Base-by-base conservation (phyloP, 1,284 basidiomycete species). In the Microbotryomycetes sp. region DNA sequence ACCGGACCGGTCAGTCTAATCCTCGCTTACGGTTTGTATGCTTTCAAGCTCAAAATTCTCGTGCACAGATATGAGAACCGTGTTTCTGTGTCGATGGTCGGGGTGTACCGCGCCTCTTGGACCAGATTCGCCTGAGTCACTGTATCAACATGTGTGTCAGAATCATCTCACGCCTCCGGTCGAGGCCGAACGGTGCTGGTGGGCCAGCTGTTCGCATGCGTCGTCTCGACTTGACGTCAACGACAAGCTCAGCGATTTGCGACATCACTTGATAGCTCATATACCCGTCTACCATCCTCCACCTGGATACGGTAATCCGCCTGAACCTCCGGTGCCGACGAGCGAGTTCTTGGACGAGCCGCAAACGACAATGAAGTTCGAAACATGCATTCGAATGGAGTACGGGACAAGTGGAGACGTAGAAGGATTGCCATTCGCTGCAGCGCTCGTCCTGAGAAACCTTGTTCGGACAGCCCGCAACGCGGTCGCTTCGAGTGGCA, bases 401-500 rank as follows among this genome's bases (percentile, higher is more conserved):
- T 61, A 52, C 52, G 35, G n/a, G 59, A 61, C 41, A 49, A 59
- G 2, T 26, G 46, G 24, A 28, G 61, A 52, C 31, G 54, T 56
- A 50, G 57, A 52, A 16, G 64, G 62, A 5, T 26, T 63, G 1
- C 45, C 58, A 9, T 64, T 67, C 54, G 62, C 70, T 30, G 47
- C 62, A 11, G 64, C 63, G 31, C 58, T 70, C 23, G 60, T 65
- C n/a, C 26, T 71, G 2, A 56, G 68, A 6, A 71, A 71, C 54
- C 45, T 66, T 45, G 54, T 60, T 2, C 57, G 70, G 13, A 49
- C 61, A 27, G 62, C 55, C 26, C 61, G 61, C 16, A 30, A 60
- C 58, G 68, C 68, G 0, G 55, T 59, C 16, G 60, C 62, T 7
- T 48, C 60, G 6, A n/a, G n/a, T n/a, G n/a, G n/a, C n/a, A n/a